Conservation (phyloP, 257 asterid species). For the Salvia rosmarinus region DNA sequence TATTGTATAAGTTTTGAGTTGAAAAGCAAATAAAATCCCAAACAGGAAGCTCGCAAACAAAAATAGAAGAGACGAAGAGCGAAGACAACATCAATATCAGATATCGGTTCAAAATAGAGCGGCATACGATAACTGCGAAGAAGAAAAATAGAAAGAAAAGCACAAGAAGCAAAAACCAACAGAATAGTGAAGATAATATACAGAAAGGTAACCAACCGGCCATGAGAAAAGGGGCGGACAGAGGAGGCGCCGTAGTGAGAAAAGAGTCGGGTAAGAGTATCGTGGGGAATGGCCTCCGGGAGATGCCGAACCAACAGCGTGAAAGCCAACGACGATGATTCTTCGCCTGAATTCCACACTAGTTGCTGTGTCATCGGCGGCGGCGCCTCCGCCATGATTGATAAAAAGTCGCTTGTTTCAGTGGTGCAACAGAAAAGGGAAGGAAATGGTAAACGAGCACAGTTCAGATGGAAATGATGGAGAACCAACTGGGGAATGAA, state of each 20-base stretch:
- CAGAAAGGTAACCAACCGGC: slow-evolving; percentile 63
- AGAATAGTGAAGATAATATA: background rate
- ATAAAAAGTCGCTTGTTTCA: background rate
- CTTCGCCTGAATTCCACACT: slow-evolving; percentile 25
- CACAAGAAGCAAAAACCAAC: background rate
- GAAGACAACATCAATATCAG: background rate
- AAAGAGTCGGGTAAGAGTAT: slow-evolving; percentile 67
- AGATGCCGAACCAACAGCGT: slow-evolving; percentile 85
- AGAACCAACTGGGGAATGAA: background rate
- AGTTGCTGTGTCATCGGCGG: slow-evolving; percentile 23
- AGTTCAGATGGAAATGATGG: too few relatives aligned
- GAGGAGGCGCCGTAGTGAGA: slow-evolving; percentile 85
- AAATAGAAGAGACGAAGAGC: background rate
- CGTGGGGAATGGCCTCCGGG: slow-evolving; percentile 80
- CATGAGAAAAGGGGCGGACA: slow-evolving; percentile 66
- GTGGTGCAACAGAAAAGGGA: background rate
- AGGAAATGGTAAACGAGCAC: too few relatives aligned
- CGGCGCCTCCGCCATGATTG: slow-evolving; percentile 37
- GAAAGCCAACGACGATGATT: slow-evolving; percentile 13
- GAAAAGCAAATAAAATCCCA: background rate
- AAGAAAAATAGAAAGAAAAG: background rate
- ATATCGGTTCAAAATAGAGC: background rate
- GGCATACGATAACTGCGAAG: too few relatives aligned
- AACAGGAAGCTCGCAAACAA: slow-evolving; percentile 6
- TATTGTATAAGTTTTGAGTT: background rate